These are phyloP conservation scores for Meyerozyma carpophila DNA, from an alignment of 1,139 yeast species.

Conservation along the genomic window DNA sequence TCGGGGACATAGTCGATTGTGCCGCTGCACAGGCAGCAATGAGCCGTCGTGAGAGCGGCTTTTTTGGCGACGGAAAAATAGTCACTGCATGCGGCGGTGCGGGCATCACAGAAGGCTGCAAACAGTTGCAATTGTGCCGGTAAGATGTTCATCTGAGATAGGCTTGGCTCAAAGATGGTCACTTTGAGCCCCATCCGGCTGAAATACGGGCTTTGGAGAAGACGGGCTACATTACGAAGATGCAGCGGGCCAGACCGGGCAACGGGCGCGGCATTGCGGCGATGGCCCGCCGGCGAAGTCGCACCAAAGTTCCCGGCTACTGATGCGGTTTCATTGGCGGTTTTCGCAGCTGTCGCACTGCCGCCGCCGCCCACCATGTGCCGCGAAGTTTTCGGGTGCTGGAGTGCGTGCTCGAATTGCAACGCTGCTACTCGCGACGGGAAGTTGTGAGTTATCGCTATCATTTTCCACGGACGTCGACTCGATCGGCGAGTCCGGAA, in stretches of 20 bases:
- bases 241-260: not conserved
- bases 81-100: not conserved
- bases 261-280: not conserved
- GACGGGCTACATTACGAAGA: not conserved
- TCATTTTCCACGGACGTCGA: constrained; percentile 71
- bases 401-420: constrained; percentile 77
- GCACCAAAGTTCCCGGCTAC: not conserved
- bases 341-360: constrained; percentile 8
- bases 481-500: constrained; percentile 51
- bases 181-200: constrained; percentile 34
- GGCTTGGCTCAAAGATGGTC: constrained; percentile 18
- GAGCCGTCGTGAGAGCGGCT: constrained; percentile 15
- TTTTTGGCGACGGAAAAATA: not conserved
- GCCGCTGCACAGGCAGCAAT: constrained; percentile 24
- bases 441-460: constrained; percentile 59
- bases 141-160: not conserved
- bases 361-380: constrained; percentile 38
- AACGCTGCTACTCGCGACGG: constrained; percentile 67
- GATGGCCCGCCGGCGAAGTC: not conserved
- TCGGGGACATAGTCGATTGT: constrained; percentile 28
- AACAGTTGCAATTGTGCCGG: not conserved
- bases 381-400: constrained; percentile 62
- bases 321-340: not conserved
- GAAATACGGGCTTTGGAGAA: constrained; percentile 26
- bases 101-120: not conserved